Evolutionary conservation across 768 basidiomycete genomes (phyloP), one percentile per base, ranked within the genome.

Genomic region (Boletellus emodensis): DNA sequence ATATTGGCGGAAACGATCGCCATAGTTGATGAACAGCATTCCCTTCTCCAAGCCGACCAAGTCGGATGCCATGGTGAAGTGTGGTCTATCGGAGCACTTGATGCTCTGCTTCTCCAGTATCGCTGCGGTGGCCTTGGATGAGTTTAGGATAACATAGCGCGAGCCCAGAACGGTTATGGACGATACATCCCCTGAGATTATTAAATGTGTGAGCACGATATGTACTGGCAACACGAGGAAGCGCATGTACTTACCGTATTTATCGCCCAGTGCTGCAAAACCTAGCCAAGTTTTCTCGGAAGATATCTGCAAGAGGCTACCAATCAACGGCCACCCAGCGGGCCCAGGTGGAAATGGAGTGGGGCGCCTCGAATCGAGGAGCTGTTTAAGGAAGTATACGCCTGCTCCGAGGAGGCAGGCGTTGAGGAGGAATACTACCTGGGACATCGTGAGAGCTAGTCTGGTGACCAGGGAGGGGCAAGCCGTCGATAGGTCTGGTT

Each of bases 281-380:
- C 72, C 76, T 17, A 76, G 49, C 80, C 81, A 83, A 50, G 73
- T 74, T 54, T 73, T 67, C 32, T 72, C 70, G 13, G 63, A 60
- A 26, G 81, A 77, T 74, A 83, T 76, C 53, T 80, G 76, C 20
- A 79, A 64, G 12, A 78, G 57, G 54, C 78, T 83, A 13, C 82
- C 83, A 26, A 83, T 61, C 12, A 83, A 20, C 11, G 74, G 81
- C 53, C 47, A 57, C 1, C 56, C 58, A 38, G 30, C 18, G 4
- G 62, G 64, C 5, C 63, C 64, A n/a, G 56, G 62, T 26, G 64
- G 63, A 26, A 56, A 46, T 7, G 15, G 35, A 35, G 11, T 13
- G 13, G 26, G 38, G 14, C 15, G 33, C 17, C 43, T 53, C 14
- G 50, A 49, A 22, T 37, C 14, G 6, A 54, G n/a, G 9, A 56